Evolutionary conservation across 2,329 filamentous ascomycete genomes (phyloP).

Genomic region (Epichloe amarillans): DNA sequence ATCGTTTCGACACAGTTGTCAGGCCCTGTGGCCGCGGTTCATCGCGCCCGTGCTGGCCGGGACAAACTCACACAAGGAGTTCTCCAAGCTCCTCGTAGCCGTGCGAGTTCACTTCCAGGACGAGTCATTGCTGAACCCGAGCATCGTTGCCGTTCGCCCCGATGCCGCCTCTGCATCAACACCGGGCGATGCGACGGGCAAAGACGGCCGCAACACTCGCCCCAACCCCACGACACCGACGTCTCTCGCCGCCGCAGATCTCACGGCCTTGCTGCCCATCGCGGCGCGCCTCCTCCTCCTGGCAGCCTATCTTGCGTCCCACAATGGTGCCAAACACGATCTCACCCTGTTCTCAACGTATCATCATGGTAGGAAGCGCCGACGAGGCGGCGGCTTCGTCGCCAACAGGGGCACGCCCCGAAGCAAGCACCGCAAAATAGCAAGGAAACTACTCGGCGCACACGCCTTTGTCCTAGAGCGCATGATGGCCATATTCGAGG

Average conservation of each 20-base stretch:
- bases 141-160: slow-evolving; percentile 32
- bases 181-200: neutral
- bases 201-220: neutral
- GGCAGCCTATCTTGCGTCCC: slow-evolving; percentile 68
- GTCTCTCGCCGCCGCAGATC: slow-evolving; percentile 22
- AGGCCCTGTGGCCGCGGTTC: slow-evolving; percentile 75
- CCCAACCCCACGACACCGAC: neutral
- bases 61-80: slow-evolving; percentile 65
- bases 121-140: slow-evolving; percentile 54
- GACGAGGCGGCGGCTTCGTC: slow-evolving; percentile 33
- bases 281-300: slow-evolving; percentile 62
- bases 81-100: slow-evolving; percentile 67
- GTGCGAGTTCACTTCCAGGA: slow-evolving; percentile 58
- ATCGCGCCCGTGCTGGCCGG: slow-evolving; percentile 62
- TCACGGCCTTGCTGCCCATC: slow-evolving; percentile 50
- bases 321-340: slow-evolving; percentile 65
- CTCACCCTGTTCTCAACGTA: slow-evolving; percentile 62
- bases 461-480: slow-evolving; percentile 67
- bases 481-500: slow-evolving; percentile 63
- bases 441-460: slow-evolving; percentile 62
- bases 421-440: slow-evolving; percentile 55
- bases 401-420: slow-evolving; percentile 18
- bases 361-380: slow-evolving; percentile 37
- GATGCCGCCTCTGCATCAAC: neutral
- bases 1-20: slow-evolving; percentile 55